phyloP scores from a whole-genome alignment of 2,329 filamentous ascomycete genomes.

The Gaeumannomyces sp. region DNA sequence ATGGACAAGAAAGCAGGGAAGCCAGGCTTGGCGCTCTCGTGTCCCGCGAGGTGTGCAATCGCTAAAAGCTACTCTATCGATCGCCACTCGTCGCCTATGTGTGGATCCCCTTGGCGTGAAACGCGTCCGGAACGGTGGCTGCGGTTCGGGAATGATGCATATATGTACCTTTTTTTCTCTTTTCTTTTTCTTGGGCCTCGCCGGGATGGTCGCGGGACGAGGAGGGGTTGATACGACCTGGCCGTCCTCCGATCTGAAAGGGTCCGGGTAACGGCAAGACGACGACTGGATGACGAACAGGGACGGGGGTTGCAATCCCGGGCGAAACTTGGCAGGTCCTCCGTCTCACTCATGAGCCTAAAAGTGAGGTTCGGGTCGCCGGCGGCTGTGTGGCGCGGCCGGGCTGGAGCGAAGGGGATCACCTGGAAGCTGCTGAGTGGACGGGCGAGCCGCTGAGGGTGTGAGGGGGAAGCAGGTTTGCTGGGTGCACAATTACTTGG shows the following conservation, averaged over 20 bases:
- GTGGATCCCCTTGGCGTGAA: background rate
- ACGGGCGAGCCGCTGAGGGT: background rate
- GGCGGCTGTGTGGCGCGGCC: background rate
- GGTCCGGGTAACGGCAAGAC: background rate
- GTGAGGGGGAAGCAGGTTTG: background rate
- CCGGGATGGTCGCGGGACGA: background rate
- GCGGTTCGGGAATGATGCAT: background rate
- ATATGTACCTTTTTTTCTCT: background rate
- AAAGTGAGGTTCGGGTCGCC: background rate
- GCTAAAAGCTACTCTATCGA: background rate
- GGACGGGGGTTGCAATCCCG: background rate
- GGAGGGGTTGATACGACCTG: background rate
- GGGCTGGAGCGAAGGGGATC: too few relatives aligned
- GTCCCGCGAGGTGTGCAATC: too few relatives aligned
- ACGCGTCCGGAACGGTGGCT: background rate
- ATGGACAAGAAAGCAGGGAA: background rate
- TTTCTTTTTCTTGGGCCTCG: background rate
- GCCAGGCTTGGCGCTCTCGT: background rate
- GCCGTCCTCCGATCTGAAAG: background rate
- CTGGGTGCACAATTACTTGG: background rate
- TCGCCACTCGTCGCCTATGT: background rate
- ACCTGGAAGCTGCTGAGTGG: too few relatives aligned
- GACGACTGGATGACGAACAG: background rate
- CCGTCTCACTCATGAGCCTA: background rate
- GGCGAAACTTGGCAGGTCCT: background rate